These are phyloP conservation scores for Fusarium palustre DNA, from an alignment of 2,329 filamentous ascomycete species.

Conservation along the genomic window DNA sequence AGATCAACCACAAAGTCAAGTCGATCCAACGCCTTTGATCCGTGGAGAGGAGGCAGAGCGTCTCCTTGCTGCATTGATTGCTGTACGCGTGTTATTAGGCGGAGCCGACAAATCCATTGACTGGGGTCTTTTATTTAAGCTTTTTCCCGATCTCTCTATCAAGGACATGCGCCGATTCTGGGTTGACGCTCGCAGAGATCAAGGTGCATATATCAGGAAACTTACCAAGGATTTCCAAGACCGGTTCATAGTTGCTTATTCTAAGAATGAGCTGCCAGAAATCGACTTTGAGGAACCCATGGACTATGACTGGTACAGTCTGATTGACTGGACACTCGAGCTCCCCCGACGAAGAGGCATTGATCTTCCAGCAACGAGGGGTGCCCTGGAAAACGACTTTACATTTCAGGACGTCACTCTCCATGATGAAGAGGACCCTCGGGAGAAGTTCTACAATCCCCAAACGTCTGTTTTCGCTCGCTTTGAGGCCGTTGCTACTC, in stretches of 20 bases:
- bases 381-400: slow-evolving; percentile 59
- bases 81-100: slow-evolving; percentile 68
- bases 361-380: slow-evolving; percentile 61
- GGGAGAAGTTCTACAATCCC: slow-evolving; percentile 67
- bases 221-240: slow-evolving; percentile 72
- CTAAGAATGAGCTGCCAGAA: slow-evolving; percentile 67
- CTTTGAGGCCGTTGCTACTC: slow-evolving; percentile 64
- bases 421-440: slow-evolving; percentile 58
- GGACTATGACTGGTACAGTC: slow-evolving; percentile 74
- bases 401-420: slow-evolving; percentile 53
- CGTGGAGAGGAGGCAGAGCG: slow-evolving; percentile 37
- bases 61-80: slow-evolving; percentile 68
- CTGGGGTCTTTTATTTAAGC: slow-evolving; percentile 67
- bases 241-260: slow-evolving; percentile 74
- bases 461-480: slow-evolving; percentile 68
- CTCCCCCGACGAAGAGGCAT: slow-evolving; percentile 60
- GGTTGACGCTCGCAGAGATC: slow-evolving; percentile 63
- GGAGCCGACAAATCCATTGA: slow-evolving; percentile 70
- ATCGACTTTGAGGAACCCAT: slow-evolving; percentile 73
- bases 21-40: slow-evolving; percentile 5
- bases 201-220: slow-evolving; percentile 65
- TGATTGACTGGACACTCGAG: slow-evolving; percentile 75
- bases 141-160: slow-evolving; percentile 67
- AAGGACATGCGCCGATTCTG: slow-evolving; percentile 67
- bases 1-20: slow-evolving; percentile 4